Conservation (phyloP, 805 yeast species). For the Candida incommunis region DNA sequence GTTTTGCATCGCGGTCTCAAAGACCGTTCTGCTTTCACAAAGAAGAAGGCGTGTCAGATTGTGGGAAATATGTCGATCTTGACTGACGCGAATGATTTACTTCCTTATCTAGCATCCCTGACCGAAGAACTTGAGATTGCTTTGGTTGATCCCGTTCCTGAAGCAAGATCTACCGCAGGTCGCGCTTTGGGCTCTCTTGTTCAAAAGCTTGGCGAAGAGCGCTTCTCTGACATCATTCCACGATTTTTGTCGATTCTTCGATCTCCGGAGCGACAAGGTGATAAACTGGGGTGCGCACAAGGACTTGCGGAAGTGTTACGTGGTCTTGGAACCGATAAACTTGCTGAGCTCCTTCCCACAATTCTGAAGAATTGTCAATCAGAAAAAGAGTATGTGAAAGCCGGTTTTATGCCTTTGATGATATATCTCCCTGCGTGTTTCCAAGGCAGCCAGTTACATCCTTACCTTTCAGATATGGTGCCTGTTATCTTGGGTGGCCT, state of each 20-base stretch:
- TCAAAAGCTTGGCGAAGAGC: conserved; percentile 91
- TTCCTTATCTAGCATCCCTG: conserved; percentile 68
- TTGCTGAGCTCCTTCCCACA: conserved; percentile 78
- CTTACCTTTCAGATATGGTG: conserved; percentile 70
- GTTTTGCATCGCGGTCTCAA: conserved; percentile 92
- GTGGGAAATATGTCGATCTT: conserved; percentile 97
- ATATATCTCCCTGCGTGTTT: conserved; percentile 88
- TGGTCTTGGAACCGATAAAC: conserved; percentile 76
- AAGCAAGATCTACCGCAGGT: conserved; percentile 93
- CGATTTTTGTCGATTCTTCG: conserved; percentile 60
- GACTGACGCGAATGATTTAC: conserved; percentile 74
- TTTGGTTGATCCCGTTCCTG: conserved; percentile 98
- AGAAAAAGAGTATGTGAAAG: conserved; percentile 60
- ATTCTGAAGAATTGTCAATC: conserved; percentile 60
- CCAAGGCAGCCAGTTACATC: conserved; percentile 71
- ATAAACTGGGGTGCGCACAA: conserved; percentile 93
- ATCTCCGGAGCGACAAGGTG: conserved; percentile 73
- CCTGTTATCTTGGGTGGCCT: conserved; percentile 87
- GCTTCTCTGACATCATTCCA: conserved; percentile 83
- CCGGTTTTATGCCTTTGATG: conserved; percentile 83
- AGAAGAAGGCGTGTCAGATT: conserved; percentile 90
- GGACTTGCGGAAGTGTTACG: conserved; percentile 87
- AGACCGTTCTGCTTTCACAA: conserved; percentile 86
- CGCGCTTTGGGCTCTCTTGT: conserved; percentile 94
- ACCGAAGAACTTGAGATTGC: conserved; percentile 78